phyloP scores from a whole-genome alignment of 2,329 filamentous ascomycete species.

The Phaeosphaeria sp. region DNA sequence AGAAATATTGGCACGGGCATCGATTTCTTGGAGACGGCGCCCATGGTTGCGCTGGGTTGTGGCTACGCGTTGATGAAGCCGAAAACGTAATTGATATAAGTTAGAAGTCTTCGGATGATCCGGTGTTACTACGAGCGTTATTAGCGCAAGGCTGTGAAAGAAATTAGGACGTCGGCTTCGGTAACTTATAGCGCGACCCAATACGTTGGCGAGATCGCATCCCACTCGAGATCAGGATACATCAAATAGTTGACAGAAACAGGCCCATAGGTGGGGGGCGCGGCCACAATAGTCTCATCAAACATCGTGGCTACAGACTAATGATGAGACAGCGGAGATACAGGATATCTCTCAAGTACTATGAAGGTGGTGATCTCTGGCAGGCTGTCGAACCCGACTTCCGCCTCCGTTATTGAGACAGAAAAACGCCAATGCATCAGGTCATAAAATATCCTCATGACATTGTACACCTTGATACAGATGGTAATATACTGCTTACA shows the following conservation, averaged over 20 bases:
- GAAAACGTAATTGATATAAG: not conserved
- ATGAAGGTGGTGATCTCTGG: not conserved
- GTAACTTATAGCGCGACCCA: not conserved
- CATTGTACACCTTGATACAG: not conserved
- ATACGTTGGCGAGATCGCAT: not conserved
- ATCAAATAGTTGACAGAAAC: not conserved
- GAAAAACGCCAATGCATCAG: too few species aligned
- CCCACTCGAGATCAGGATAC: not conserved
- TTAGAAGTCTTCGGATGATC: not conserved
- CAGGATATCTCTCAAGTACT: constrained; percentile 8
- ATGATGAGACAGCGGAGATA: constrained; percentile 7
- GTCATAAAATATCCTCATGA: too few species aligned
- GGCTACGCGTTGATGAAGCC: not conserved
- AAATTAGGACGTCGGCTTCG: not conserved
- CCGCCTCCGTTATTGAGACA: too few species aligned
- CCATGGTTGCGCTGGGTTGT: not conserved
- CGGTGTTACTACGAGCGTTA: not conserved
- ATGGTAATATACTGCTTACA: not conserved
- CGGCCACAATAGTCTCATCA: not conserved
- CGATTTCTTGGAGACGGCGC: not conserved
- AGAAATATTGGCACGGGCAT: not conserved
- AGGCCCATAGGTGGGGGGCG: not conserved
- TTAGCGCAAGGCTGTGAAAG: not conserved
- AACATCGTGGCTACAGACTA: constrained; percentile 5
- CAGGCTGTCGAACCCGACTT: not conserved